A percentile compares a stretch with the other conserved stretches of the same genome.
Evolutionary conservation across 2,329 filamentous ascomycete species (phyloP).

Genomic region (Neofusicoccum cordaticola): DNA sequence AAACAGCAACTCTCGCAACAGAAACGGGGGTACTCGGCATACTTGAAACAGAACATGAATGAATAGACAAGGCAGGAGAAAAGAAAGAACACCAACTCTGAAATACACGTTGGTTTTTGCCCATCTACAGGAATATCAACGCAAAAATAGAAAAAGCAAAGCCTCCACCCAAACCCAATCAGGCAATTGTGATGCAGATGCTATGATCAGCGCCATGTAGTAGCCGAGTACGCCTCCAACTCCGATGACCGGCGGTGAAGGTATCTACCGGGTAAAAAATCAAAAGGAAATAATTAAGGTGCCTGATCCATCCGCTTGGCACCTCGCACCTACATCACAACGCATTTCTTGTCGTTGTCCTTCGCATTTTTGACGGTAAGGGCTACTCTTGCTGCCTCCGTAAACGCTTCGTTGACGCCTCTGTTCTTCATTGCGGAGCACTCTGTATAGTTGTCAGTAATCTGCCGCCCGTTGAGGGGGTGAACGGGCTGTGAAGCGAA

Average conservation of each 20-base stretch:
- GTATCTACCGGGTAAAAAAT: conserved; percentile 13
- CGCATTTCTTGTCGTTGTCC: conserved; percentile 45
- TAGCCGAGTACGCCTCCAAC: conserved; percentile 15
- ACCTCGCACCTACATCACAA: conserved; percentile 36
- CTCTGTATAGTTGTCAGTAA: conserved; percentile 53
- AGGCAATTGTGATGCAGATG: background rate
- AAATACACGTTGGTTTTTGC: conserved; percentile 8
- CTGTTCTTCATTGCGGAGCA: conserved; percentile 98
- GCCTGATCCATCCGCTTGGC: background rate
- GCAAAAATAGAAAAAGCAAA: background rate
- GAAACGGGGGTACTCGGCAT: conserved; percentile 5
- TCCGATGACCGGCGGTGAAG: conserved; percentile 13
- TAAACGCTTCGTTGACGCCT: conserved; percentile 97
- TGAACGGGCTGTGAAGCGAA: background rate
- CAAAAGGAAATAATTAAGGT: background rate
- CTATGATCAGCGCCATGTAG: background rate
- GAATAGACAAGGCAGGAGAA: background rate
- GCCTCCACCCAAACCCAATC: background rate
- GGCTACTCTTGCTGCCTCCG: conserved; percentile 92
- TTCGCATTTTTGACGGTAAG: conserved; percentile 57
- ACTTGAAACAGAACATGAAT: background rate
- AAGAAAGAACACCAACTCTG: background rate
- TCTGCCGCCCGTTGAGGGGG: background rate
- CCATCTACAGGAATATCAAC: background rate
- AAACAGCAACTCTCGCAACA: background rate